phyloP scores from a whole-genome alignment of 2,329 filamentous ascomycete species.

The Fusarium denticulatum region DNA sequence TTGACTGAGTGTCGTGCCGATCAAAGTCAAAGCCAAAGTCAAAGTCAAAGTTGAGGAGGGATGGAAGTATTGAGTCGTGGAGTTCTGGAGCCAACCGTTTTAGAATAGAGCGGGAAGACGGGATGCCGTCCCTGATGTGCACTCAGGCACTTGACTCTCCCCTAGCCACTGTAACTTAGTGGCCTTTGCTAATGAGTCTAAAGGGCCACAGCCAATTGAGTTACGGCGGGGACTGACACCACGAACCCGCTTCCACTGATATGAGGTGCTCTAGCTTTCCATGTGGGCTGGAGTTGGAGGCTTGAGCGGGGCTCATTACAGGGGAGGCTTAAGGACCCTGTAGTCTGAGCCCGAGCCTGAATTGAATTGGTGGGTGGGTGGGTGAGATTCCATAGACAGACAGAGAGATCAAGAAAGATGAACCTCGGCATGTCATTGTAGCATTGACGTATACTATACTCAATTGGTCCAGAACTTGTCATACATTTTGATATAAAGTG shows the following conservation, averaged over 20 bases:
- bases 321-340: not conserved
- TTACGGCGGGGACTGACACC: not conserved
- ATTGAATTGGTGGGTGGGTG: not conserved
- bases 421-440: constrained; percentile 18
- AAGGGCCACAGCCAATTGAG: not conserved
- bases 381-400: not conserved
- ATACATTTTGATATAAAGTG: not conserved
- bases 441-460: not conserved
- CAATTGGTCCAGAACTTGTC: not conserved
- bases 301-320: not conserved
- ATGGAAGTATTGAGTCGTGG: constrained; percentile 2
- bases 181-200: not conserved
- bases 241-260: not conserved
- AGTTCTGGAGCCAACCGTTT: constrained; percentile 15
- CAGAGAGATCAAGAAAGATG: not conserved
- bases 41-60: not conserved
- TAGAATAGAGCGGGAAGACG: constrained; percentile 1
- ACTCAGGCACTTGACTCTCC: not conserved
- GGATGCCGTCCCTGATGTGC: constrained; percentile 11
- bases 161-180: not conserved
- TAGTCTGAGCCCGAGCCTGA: not conserved
- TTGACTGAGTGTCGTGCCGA: not conserved
- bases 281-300: not conserved
- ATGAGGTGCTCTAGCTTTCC: not conserved
- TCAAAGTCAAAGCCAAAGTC: not conserved